Conservation (phyloP, 768 basidiomycete species). For the Neoboletus subvelutipes region DNA sequence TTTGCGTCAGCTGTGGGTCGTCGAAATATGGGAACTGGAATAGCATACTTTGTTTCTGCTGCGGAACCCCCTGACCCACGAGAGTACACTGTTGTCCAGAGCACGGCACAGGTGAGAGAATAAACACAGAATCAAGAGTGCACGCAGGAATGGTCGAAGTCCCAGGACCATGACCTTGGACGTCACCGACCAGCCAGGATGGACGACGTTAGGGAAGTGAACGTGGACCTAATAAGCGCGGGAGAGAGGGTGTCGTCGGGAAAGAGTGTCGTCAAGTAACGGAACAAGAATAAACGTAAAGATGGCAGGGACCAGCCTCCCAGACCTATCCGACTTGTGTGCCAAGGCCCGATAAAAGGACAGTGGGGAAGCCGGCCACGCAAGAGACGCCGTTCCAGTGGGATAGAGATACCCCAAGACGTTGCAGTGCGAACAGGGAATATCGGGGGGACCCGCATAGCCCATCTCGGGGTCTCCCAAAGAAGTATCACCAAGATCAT, state of each 20-base stretch:
- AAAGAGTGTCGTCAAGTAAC: not conserved
- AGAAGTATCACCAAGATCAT: constrained; percentile 9
- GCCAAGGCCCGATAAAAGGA: not conserved
- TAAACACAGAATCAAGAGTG: constrained; percentile 2
- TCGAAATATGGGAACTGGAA: not conserved
- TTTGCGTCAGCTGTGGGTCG: not conserved
- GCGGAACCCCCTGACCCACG: constrained; percentile 1
- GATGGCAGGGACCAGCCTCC: constrained; percentile 17
- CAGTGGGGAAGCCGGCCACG: not conserved
- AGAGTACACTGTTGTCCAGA: not conserved
- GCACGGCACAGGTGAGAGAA: constrained; percentile 3
- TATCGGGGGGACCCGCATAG: not conserved
- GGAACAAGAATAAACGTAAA: not conserved
- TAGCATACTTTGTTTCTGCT: constrained; percentile 6
- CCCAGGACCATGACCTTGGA: constrained; percentile 12
- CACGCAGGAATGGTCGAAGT: constrained; percentile 3
- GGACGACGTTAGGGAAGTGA: not conserved
- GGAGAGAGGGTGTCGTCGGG: not conserved
- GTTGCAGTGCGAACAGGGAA: not conserved
- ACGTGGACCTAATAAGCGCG: not conserved
- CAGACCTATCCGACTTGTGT: constrained; percentile 3
- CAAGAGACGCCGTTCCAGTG: not conserved
- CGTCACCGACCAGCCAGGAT: constrained; percentile 1
- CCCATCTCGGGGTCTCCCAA: not conserved
- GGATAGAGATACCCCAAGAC: not conserved